Evolutionary conservation across 2,329 filamentous ascomycete species (phyloP).

Genomic region (Diplocarpon rosae): DNA sequence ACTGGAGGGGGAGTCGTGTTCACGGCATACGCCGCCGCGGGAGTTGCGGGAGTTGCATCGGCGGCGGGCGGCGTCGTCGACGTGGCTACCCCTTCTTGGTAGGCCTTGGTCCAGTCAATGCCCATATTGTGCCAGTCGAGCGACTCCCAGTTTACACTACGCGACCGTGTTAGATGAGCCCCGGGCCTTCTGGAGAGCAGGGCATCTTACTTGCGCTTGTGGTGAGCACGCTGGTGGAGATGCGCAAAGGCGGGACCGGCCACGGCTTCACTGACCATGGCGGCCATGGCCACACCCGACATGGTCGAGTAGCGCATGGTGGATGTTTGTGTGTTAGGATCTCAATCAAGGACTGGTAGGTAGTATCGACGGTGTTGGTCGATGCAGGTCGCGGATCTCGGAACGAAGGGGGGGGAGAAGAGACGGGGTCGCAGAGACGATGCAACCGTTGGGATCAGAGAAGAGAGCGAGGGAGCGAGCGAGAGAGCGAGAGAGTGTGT

Average conservation of each 20-base stretch:
- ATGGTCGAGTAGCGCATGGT: constrained; percentile 26
- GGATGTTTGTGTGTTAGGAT: no score
- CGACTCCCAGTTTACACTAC: constrained; percentile 16
- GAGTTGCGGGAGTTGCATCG: constrained; percentile 2
- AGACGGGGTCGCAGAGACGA: neutral
- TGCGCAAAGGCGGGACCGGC: constrained; percentile 25
- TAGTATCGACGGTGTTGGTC: neutral
- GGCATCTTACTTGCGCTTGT: constrained; percentile 25
- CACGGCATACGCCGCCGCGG: neutral
- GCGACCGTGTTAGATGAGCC: neutral
- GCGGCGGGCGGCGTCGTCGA: constrained; percentile 1
- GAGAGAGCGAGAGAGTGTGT: no score
- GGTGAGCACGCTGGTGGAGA: constrained; percentile 20
- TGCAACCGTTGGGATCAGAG: constrained; percentile 18
- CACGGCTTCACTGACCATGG: constrained; percentile 24
- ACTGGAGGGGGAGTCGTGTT: constrained; percentile 3
- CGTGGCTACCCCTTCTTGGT: constrained; percentile 14
- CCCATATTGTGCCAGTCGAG: constrained; percentile 22
- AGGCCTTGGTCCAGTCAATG: constrained; percentile 23
- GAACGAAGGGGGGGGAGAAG: neutral
- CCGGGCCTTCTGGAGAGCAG: neutral
- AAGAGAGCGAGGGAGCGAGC: no score
- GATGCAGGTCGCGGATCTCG: neutral
- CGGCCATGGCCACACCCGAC: constrained; percentile 21
- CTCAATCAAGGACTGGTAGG: no score